These are phyloP conservation scores for Tranzscheliella williamsii DNA, from an alignment of 1,284 basidiomycete genomes.

Conservation along the genomic window DNA sequence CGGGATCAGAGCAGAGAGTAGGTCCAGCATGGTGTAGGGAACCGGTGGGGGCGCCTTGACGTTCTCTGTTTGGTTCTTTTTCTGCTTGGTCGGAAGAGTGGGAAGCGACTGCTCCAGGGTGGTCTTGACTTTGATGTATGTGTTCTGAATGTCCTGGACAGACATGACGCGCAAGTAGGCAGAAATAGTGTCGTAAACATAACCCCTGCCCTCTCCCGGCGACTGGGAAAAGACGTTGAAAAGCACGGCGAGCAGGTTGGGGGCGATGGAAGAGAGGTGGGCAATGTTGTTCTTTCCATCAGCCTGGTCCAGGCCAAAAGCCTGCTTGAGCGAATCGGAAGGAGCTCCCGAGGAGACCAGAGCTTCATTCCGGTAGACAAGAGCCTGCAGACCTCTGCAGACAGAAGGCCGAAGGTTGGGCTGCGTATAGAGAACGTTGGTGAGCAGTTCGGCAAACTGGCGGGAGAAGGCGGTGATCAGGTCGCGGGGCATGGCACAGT, in stretches of 20 bases:
- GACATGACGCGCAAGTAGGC: slow-evolving; percentile 80
- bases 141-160: slow-evolving; percentile 69
- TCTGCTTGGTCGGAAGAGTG: slow-evolving; percentile 31
- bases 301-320: slow-evolving; percentile 66
- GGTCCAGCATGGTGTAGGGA: slow-evolving; percentile 82
- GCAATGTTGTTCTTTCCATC: slow-evolving; percentile 73
- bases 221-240: slow-evolving; percentile 95
- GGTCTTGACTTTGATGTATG: slow-evolving; percentile 76
- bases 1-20: slow-evolving; percentile 82
- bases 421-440: slow-evolving; percentile 87
- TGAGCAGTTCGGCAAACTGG: slow-evolving; percentile 69
- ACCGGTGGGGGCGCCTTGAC: slow-evolving; percentile 60
- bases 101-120: slow-evolving; percentile 76
- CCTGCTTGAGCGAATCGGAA: slow-evolving; percentile 64
- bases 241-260: slow-evolving; percentile 89
- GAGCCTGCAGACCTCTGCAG: slow-evolving; percentile 75
- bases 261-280: slow-evolving; percentile 77
- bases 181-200: slow-evolving; percentile 85
- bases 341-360: slow-evolving; percentile 64
- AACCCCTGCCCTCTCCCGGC: slow-evolving; percentile 73
- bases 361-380: slow-evolving; percentile 75
- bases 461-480: slow-evolving; percentile 63
- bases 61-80: slow-evolving; percentile 29
- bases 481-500: slow-evolving; percentile 80
- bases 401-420: slow-evolving; percentile 79